Evolutionary conservation across 169 alveolate genomes (phyloP), one percentile per base, ranked within the genome.

Genomic region (Plasmodium blacklocki): DNA sequence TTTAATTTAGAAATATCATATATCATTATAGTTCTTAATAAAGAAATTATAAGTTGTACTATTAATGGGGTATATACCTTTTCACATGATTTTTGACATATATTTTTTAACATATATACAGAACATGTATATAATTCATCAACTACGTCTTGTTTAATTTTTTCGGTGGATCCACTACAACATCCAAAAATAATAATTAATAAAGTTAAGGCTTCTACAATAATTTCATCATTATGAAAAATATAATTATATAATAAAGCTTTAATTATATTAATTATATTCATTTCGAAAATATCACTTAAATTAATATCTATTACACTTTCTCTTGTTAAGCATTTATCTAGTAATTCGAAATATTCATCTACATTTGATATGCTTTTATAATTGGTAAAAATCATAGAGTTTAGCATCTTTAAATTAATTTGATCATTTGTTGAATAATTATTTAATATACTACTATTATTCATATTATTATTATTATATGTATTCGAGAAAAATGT

Each of bases 81-180:
- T 67, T 83, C 85, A 52, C 92, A 86, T 2, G 76, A 64, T 21
- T 86, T 86, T 60, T 70, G 92, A 29, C 88, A 59, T 2, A 72
- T 86, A 67, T 86, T 86, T 60, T 86, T 86, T 67, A 86, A 32
- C 88, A 86, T 71, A 21, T 86, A 86, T 26, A 67, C 74, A 49
- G 80, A 19, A 73, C 92, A 86, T 59, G 86, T 86, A 54, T 86
- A 86, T 74, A 86, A 63, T 45, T 86, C 92, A 62, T 86, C 92
- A 60, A 86, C 86, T 11, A 72, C 73, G 14, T 86, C 92, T 59
- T 70, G 92, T 73, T 86, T 86, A 6, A 86, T 86, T 72, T 86
- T 86, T 54, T 86, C 92, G 19, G 26, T 73, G 15, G 86, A 60
- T 6, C 75, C 76, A 39, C 47, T 39, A 56, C 87, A 72, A 54